Conservation (phyloP, 768 basidiomycete species). For the Mycena rebaudengoi region DNA sequence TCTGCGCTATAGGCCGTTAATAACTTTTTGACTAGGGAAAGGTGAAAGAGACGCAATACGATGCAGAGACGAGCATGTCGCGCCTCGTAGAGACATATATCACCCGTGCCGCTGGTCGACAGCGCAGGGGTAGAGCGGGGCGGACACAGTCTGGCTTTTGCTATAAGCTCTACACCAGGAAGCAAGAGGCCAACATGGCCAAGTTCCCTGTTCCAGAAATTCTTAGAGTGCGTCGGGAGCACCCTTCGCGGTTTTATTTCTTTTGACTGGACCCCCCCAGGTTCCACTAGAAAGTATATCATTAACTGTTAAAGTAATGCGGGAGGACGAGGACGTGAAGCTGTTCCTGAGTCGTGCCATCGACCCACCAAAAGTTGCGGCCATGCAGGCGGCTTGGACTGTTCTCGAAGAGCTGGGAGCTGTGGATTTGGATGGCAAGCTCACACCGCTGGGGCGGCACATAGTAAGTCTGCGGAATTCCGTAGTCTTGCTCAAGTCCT, state of each 20-base stretch:
- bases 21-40: slow-evolving; percentile 55
- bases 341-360: slow-evolving; percentile 77
- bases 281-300: slow-evolving; percentile 87
- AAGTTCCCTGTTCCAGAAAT: slow-evolving; percentile 89
- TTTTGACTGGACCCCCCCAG: too few species aligned
- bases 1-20: background rate
- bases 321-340: slow-evolving; percentile 83
- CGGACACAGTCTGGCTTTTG: slow-evolving; percentile 84
- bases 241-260: too few species aligned
- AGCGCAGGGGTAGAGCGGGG: slow-evolving; percentile 90
- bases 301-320: slow-evolving; percentile 82
- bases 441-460: slow-evolving; percentile 87
- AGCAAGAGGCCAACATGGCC: slow-evolving; percentile 73
- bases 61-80: slow-evolving; percentile 76
- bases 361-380: slow-evolving; percentile 79
- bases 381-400: slow-evolving; percentile 81
- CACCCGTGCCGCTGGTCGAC: slow-evolving; percentile 79
- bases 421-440: slow-evolving; percentile 62
- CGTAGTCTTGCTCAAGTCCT: background rate
- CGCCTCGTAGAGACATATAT: slow-evolving; percentile 83
- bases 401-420: slow-evolving; percentile 83
- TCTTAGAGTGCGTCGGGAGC: too few species aligned
- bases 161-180: slow-evolving; percentile 87
- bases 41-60: slow-evolving; percentile 84
- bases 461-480: slow-evolving; percentile 54